These are phyloP conservation scores for Carpinus viminea DNA, from an alignment of 306 rosid species.

Conservation along the genomic window DNA sequence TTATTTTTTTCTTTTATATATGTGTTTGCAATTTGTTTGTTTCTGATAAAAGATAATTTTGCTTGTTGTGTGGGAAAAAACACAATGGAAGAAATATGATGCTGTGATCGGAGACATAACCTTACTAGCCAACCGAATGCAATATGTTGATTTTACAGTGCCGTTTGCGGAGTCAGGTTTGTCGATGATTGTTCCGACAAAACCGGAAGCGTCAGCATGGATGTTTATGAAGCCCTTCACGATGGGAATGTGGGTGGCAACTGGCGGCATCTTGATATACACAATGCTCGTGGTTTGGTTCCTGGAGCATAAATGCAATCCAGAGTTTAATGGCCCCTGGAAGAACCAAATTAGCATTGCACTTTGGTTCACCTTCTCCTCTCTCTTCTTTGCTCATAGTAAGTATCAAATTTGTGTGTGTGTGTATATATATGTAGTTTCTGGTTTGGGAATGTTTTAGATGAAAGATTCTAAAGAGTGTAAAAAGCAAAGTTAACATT, in stretches of 20 bases:
- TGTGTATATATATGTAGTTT: too few relatives aligned
- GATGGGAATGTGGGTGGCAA: conserved; percentile 67
- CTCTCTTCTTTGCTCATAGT: conserved; percentile 81
- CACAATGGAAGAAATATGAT: conserved; percentile 48
- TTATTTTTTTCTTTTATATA: too few relatives aligned
- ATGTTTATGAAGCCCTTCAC: conserved; percentile 71
- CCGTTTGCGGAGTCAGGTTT: conserved; percentile 68
- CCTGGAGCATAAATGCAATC: conserved; percentile 54
- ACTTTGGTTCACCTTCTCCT: conserved; percentile 63
- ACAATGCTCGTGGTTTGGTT: conserved; percentile 58
- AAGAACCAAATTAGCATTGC: conserved; percentile 57
- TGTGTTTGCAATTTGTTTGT: not conserved
- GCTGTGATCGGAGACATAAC: conserved; percentile 70
- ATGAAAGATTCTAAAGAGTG: too few relatives aligned
- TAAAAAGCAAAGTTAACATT: too few relatives aligned
- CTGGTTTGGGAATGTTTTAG: too few relatives aligned
- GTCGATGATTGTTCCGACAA: conserved; percentile 49
- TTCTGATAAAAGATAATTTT: not conserved
- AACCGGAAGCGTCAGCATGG: conserved; percentile 40
- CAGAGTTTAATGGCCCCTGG: conserved; percentile 56
- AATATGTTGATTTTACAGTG: conserved; percentile 57
- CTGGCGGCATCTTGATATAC: conserved; percentile 45
- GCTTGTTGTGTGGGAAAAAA: conserved; percentile 15
- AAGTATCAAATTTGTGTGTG: conserved; percentile 23
- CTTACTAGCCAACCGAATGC: conserved; percentile 40